Evolutionary conservation across 257 asterid species (phyloP).

Genomic region (Solanum piurae): DNA sequence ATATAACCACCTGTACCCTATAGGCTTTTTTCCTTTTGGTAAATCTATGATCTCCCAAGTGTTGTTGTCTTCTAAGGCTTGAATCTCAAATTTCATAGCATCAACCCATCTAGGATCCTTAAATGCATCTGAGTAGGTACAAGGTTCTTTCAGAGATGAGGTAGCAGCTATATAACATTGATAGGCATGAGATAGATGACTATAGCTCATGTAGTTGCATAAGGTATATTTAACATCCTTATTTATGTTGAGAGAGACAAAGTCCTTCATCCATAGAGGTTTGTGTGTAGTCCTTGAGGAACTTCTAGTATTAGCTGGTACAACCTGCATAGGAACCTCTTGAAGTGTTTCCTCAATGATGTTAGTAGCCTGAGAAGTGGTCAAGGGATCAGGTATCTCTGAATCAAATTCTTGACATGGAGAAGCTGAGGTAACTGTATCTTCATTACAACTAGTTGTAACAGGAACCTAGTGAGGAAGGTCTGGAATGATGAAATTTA

Average conservation of each 20-base stretch:
- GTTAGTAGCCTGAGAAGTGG: not conserved
- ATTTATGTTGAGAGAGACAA: not conserved
- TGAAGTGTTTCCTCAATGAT: too few species aligned
- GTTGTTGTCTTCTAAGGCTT: not conserved
- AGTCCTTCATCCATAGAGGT: not conserved
- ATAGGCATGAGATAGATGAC: not conserved
- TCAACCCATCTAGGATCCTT: not conserved
- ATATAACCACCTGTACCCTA: not conserved
- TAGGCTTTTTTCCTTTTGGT: not conserved
- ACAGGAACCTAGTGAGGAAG: not conserved
- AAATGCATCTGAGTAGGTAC: not conserved
- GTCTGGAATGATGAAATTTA: too few species aligned
- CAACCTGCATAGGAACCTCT: not conserved
- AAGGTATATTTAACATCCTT: not conserved
- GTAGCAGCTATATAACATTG: not conserved
- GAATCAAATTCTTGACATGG: too few species aligned
- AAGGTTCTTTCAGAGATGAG: not conserved
- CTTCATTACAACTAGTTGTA: not conserved
- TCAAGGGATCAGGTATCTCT: not conserved
- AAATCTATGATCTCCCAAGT: too few species aligned
- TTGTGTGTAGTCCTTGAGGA: not conserved
- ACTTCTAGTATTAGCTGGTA: not conserved
- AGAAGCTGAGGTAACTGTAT: too few species aligned
- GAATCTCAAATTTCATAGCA: too few species aligned
- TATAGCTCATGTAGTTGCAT: not conserved